Evolutionary conservation across 2,329 filamentous ascomycete species (phyloP).

Genomic region (Aspergillus neoniger): DNA sequence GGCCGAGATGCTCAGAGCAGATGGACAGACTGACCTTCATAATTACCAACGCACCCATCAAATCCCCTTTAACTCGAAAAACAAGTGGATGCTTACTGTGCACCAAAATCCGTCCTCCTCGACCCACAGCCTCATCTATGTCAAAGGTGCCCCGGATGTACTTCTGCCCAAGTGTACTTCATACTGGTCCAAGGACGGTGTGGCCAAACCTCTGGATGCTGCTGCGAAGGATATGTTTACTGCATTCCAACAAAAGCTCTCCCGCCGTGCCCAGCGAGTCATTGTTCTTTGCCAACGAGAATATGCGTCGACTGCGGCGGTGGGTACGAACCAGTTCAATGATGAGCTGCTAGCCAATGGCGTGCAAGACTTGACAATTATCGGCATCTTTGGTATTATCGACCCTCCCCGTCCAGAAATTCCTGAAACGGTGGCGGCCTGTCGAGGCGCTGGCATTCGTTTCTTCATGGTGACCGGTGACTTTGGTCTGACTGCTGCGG

Average conservation of each 20-base stretch:
- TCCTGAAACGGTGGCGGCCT: conserved; percentile 36
- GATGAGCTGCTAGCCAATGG: conserved; percentile 51
- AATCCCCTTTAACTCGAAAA: conserved; percentile 78
- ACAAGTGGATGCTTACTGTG: conserved; percentile 77
- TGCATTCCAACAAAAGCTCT: conserved; percentile 66
- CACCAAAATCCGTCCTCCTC: conserved; percentile 37
- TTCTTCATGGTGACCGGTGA: conserved; percentile 51
- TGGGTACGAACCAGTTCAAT: conserved; percentile 52
- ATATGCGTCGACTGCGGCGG: conserved; percentile 47
- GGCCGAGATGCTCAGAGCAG: conserved; percentile 63
- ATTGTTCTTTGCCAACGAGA: conserved; percentile 67
- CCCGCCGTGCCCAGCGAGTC: conserved; percentile 69
- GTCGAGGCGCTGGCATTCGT: conserved; percentile 39
- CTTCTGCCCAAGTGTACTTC: conserved; percentile 65
- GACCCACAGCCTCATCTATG: conserved; percentile 44
- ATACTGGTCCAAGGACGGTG: conserved; percentile 58
- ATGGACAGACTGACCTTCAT: conserved; percentile 57
- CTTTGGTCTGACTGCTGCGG: conserved; percentile 43
- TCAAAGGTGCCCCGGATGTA: conserved; percentile 78
- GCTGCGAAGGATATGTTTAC: conserved; percentile 55
- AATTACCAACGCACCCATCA: conserved; percentile 68
- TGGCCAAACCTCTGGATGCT: conserved; percentile 54
- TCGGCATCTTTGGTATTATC: conserved; percentile 55
- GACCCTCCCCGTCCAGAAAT: conserved; percentile 45
- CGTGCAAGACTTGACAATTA: conserved; percentile 48